A percentile compares a stretch with the other conserved stretches of the same genome.
Evolutionary conservation across 169 alveolate genomes (phyloP).

Genomic region (Plasmodium blacklocki): DNA sequence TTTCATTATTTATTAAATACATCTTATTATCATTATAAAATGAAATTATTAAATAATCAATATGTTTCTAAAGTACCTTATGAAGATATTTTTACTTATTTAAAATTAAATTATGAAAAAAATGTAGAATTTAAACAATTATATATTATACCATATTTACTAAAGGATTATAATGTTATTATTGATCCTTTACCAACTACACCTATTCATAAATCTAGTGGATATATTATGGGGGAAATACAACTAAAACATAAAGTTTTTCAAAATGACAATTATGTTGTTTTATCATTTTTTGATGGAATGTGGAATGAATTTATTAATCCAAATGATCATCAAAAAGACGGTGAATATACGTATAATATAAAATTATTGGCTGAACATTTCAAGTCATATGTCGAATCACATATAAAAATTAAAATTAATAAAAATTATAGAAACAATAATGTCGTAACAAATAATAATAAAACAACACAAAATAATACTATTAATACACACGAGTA

Average conservation of each 20-base stretch:
- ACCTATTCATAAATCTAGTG: constrained; percentile 74
- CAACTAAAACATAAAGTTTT: constrained; percentile 72
- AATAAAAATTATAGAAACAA: constrained; percentile 13
- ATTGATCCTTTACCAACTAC: constrained; percentile 65
- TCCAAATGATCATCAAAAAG: not conserved
- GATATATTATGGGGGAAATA: constrained; percentile 74
- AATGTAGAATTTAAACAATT: constrained; percentile 60
- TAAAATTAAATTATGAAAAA: constrained; percentile 71
- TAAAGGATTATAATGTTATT: constrained; percentile 63
- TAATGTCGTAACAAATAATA: not conserved
- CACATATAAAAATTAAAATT: constrained; percentile 63
- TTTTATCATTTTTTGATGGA: constrained; percentile 67
- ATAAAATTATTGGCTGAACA: constrained; percentile 66
- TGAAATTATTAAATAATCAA: constrained; percentile 68
- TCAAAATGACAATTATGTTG: constrained; percentile 60
- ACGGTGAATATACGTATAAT: constrained; percentile 3
- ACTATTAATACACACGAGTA: constrained; percentile 4
- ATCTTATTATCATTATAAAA: constrained; percentile 61
- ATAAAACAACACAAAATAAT: not conserved
- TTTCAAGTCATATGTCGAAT: constrained; percentile 55
- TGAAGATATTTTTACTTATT: constrained; percentile 65
- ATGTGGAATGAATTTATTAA: constrained; percentile 69
- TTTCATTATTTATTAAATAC: constrained; percentile 57
- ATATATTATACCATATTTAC: constrained; percentile 63
- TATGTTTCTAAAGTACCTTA: constrained; percentile 58